phyloP scores from a whole-genome alignment of 2,329 filamentous ascomycete genomes.

The Aspergillus brasiliensis region DNA sequence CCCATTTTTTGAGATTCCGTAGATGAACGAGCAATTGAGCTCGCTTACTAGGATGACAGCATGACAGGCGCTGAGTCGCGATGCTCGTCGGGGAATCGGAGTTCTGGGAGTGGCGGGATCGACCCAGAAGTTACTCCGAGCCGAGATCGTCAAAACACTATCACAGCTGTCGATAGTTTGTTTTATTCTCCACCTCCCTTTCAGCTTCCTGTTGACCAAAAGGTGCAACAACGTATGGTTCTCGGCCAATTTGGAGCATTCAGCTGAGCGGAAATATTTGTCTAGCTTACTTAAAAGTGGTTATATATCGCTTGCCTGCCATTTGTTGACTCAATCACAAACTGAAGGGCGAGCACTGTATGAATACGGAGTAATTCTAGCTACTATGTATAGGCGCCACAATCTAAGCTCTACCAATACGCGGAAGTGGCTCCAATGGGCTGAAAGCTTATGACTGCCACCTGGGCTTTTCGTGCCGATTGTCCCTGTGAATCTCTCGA shows the following conservation, averaged over 20 bases:
- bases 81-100: neutral
- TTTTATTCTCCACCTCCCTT: neutral
- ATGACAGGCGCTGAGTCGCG: neutral
- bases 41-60: neutral
- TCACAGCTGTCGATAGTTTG: neutral
- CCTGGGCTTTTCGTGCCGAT: neutral
- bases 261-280: too few relatives aligned
- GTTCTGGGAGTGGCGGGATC: neutral
- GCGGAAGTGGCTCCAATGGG: neutral
- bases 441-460: neutral
- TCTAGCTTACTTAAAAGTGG: too few relatives aligned
- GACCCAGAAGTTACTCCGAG: constrained; percentile 3
- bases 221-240: too few relatives aligned
- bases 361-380: too few relatives aligned
- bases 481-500: neutral
- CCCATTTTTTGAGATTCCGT: neutral
- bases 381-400: neutral
- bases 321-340: neutral
- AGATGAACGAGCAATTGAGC: neutral
- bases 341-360: too few relatives aligned
- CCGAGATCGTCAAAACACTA: neutral
- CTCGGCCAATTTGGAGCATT: too few relatives aligned
- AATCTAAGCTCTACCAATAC: neutral
- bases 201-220: too few relatives aligned
- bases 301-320: neutral